These are phyloP conservation scores for Wickerhamomyces silvicola DNA, from an alignment of 805 yeast species.

Conservation along the genomic window DNA sequence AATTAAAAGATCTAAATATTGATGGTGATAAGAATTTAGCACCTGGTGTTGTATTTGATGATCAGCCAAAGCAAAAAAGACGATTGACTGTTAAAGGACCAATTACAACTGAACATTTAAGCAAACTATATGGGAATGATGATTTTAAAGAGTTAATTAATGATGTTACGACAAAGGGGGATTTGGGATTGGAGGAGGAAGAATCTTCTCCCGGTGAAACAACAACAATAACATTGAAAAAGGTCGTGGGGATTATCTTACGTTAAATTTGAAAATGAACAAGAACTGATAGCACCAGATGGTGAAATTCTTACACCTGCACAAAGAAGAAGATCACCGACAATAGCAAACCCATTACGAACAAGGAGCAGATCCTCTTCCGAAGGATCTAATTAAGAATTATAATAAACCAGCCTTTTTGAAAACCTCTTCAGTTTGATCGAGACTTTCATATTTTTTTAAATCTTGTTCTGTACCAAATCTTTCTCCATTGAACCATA, in stretches of 20 bases:
- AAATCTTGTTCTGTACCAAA: constrained; percentile 53
- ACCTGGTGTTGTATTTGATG: constrained; percentile 16
- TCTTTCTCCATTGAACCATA: constrained; percentile 51
- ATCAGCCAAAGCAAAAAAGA: constrained; percentile 11
- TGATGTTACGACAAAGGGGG: constrained; percentile 18
- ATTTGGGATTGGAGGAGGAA: constrained; percentile 11
- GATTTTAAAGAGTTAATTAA: constrained; percentile 16
- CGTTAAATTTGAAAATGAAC: constrained; percentile 18
- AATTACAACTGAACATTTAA: constrained; percentile 8
- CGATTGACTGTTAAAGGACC: too few species aligned
- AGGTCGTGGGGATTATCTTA: constrained; percentile 22
- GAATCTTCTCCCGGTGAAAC: constrained; percentile 2
- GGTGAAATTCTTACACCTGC: constrained; percentile 14
- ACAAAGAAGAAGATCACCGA: constrained; percentile 22
- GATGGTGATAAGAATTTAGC: constrained; percentile 37
- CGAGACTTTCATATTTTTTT: constrained; percentile 22
- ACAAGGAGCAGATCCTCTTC: constrained; percentile 23
- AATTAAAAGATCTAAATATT: constrained; percentile 28
- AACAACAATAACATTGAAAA: constrained; percentile 18
- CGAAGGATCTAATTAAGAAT: constrained; percentile 14
- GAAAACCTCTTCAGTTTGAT: constrained; percentile 18
- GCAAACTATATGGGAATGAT: constrained; percentile 9
- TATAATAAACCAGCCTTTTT: constrained; percentile 16
- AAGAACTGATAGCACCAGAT: constrained; percentile 5
- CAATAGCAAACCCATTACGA: constrained; percentile 20